Evolutionary conservation across 2,329 filamentous ascomycete genomes (phyloP), one percentile per base, ranked within the genome.

Genomic region (Fusarium odoratissimum): DNA sequence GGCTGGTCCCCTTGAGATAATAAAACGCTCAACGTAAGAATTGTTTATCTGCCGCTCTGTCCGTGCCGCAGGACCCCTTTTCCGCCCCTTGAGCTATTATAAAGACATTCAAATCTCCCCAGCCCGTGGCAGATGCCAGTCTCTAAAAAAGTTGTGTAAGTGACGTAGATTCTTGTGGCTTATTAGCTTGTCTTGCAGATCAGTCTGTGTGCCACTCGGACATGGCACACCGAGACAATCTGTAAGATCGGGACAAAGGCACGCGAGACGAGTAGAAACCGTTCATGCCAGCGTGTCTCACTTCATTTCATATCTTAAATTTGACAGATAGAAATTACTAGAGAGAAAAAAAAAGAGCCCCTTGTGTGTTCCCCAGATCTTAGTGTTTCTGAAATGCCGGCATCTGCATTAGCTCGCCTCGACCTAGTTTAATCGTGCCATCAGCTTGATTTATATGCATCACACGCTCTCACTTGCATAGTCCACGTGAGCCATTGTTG

Each of bases 101-200:
- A 56, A 71, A 74, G 67, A 72, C 67, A 74, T 74, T 62, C 62
- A 74, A 65, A 74, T 73, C 62, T 73, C 63, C 60, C 45, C 42
- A 49, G 11, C 19, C 56, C 51, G 28, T n/a, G n/a, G 13, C 30
- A 55, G 70, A 73, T 70, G 65, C 69, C 65, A 73, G 69, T 69
- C 52, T 40, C 19, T 44, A 33, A 60, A 37, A 28, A 33, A 60
- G 40, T 41, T 52, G 40, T 54, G 31, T 9, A 40, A 44, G 61
- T 72, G 70, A 67, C 70, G 65, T 73, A 67, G 63, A 67, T 55
- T 67, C n/a, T 30, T 40, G 35, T 66, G 38, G 46, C 33, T 41
- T 33, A 37, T 33, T 63, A 38, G 60, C 44, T 67, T 57, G 41
- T 62, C 33, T 63, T 71, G 56, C 51, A 71, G 57, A 48, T 56